Conservation (phyloP, 768 basidiomycete species). For the Phallus indusiatus region DNA sequence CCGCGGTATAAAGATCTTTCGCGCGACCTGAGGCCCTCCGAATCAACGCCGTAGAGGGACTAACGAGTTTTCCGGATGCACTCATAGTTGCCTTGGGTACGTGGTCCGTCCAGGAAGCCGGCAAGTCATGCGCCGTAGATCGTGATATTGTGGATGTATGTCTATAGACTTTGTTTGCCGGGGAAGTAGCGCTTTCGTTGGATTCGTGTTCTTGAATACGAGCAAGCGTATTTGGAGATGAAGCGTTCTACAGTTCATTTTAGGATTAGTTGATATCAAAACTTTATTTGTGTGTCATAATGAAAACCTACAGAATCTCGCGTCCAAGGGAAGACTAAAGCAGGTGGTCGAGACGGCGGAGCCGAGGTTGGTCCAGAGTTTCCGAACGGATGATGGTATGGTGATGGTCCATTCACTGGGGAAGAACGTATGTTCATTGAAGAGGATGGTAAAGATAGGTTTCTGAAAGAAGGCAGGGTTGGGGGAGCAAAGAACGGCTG, state of each 20-base stretch:
- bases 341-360: neutral
- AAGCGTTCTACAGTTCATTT: too few relatives aligned
- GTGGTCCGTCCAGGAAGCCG: neutral
- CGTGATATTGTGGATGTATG: neutral
- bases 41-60: neutral
- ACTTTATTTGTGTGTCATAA: neutral
- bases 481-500: slow-evolving; percentile 3
- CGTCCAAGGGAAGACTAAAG: slow-evolving; percentile 2
- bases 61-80: neutral
- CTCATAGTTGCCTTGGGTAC: neutral
- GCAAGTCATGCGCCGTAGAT: neutral
- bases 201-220: neutral
- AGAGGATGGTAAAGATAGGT: slow-evolving; percentile 2
- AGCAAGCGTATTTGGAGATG: too few relatives aligned
- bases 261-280: too few relatives aligned
- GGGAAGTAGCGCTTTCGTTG: neutral
- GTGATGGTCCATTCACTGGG: neutral
- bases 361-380: neutral
- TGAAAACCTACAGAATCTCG: neutral
- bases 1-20: slow-evolving; percentile 12
- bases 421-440: neutral
- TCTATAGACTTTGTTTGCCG: neutral
- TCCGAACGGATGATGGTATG: neutral
- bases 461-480: slow-evolving; percentile 5
- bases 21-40: slow-evolving; percentile 13